A percentile compares a stretch with the other conserved stretches of the same genome.
Conservation (phyloP, 768 basidiomycete species). For the Pleurotus tuber-regium region DNA sequence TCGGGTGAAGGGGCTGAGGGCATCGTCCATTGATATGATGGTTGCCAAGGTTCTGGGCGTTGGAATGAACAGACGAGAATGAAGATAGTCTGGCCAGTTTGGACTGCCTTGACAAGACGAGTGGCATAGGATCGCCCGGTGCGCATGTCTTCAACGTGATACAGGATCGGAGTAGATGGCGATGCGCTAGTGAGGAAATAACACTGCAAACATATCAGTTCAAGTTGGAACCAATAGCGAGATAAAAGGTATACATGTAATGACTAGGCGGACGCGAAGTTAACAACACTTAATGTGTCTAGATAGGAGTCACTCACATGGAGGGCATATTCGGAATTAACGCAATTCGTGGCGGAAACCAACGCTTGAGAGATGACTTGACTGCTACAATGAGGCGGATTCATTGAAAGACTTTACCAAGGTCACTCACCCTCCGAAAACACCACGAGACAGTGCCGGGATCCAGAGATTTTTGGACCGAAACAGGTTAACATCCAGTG, state of each 20-base stretch:
- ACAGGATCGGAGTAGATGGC: constrained; percentile 69
- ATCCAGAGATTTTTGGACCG: constrained; percentile 72
- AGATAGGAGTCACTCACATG: constrained; percentile 56
- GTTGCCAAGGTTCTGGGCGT: constrained; percentile 74
- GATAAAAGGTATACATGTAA: constrained; percentile 14
- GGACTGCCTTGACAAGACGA: constrained; percentile 58
- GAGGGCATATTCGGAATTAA: constrained; percentile 59
- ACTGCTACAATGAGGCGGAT: constrained; percentile 23
- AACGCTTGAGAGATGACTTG: constrained; percentile 89
- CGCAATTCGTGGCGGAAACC: constrained; percentile 75
- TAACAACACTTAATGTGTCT: neutral
- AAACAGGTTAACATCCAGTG: constrained; percentile 73
- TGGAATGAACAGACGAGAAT: constrained; percentile 83
- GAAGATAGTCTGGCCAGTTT: constrained; percentile 46
- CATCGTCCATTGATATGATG: constrained; percentile 64
- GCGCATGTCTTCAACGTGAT: constrained; percentile 73
- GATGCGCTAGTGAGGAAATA: constrained; percentile 82
- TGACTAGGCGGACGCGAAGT: constrained; percentile 15
- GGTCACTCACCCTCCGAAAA: constrained; percentile 66
- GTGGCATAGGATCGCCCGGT: constrained; percentile 76
- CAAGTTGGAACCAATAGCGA: neutral
- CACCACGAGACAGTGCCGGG: constrained; percentile 64
- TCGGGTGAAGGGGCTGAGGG: constrained; percentile 60
- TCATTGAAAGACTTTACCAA: constrained; percentile 12
- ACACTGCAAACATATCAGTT: constrained; percentile 43